Evolutionary conservation across 129 eudicot genomes (phyloP), one percentile per base, ranked within the genome.

Genomic region (Tanacetum coccineum): DNA sequence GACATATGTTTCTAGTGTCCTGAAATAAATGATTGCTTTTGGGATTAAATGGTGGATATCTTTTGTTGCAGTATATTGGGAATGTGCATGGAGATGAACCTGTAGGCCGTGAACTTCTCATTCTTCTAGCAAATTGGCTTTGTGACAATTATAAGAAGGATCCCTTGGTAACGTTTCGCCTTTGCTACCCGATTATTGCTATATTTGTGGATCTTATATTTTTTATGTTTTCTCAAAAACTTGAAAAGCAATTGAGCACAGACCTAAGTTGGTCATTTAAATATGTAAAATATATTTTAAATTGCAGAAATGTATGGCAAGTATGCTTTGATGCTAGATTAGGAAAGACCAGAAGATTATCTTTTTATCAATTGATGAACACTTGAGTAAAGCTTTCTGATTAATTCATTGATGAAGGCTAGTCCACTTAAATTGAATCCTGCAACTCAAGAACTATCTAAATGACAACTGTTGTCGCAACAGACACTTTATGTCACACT

Each of bases 1-100:
- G 28, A 44, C 32, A 45, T 44, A n/a, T 63, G 56, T 65, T 19
- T 47, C 25, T 65, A 45, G 46, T 45, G 14, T 65, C 42, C 13
- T 44, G 18, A 25, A 56, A 44, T 48, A 20, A 7, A 50, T 19
- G 4, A 66, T 40, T 26, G 45, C 64, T 50, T 50, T 67, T 57
- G 53, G 14, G 59, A 71, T 22, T 76, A 58, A 76, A 63, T 58
- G 76, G 36, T 63, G 68, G 58, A 63, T 77, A 55, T 64, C 21
- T 48, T 75, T 59, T 54, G 9, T 64, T 82, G 76, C 92, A 94
- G 99, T 89, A 78, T 70, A 76, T 94, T 62, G 99, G 95, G 61
- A 94, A 94, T 77, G 96, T 94, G 83, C 99, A 94, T 78, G 99
- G 99, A 11, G 97, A 94, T 78, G 99, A 94, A 79, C 99, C 99